A percentile compares a stretch with the other conserved stretches of the same genome.
These are phyloP conservation scores for Croton setiger DNA, from an alignment of 441 rosid genomes.

Conservation along the genomic window DNA sequence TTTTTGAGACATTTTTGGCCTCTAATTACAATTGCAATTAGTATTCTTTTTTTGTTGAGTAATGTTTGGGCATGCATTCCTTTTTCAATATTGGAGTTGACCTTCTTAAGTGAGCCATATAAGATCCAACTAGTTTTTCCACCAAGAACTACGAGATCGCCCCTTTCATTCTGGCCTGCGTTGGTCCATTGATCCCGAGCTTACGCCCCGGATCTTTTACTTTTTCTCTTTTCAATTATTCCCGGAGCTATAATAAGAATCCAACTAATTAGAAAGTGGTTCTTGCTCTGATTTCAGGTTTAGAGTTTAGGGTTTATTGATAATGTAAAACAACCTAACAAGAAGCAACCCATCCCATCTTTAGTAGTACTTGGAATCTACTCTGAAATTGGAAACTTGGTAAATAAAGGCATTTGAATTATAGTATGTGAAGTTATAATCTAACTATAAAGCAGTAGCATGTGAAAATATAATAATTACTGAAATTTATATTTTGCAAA, in stretches of 20 bases:
- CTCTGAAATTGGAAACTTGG: slow-evolving; percentile 22
- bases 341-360: slow-evolving; percentile 8
- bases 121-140: background rate
- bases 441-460: slow-evolving; percentile 21
- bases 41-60: background rate
- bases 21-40: no score
- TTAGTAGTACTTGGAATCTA: slow-evolving; percentile 25
- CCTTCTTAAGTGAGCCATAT: background rate
- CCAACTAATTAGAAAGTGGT: no score
- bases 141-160: no score
- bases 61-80: background rate
- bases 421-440: slow-evolving; percentile 1
- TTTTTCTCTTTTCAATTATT: no score
- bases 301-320: no score
- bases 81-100: background rate
- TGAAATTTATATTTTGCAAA: no score
- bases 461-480: slow-evolving; percentile 33
- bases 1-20: background rate
- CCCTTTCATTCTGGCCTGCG: no score
- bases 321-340: slow-evolving; percentile 3
- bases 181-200: no score
- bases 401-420: slow-evolving; percentile 21
- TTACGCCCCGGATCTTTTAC: no score
- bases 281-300: no score
- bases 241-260: no score